Evolutionary conservation across 352 stramenopile species (phyloP).

Genomic region (Pythium biforme): DNA sequence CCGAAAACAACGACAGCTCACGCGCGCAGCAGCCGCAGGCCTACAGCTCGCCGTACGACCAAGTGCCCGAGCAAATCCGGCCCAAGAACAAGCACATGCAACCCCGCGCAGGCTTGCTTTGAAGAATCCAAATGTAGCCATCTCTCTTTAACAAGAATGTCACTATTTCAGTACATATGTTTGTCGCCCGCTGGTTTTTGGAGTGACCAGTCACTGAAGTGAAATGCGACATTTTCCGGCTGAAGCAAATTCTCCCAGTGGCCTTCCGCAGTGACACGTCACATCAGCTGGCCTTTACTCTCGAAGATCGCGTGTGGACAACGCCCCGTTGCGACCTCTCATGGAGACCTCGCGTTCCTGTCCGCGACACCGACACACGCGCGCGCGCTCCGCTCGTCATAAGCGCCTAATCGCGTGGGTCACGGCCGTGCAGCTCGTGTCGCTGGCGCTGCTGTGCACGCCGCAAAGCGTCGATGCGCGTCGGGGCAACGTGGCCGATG

Average conservation of each 20-base stretch:
- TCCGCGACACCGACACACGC: not conserved
- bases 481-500: not conserved
- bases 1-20: slow-evolving; percentile 18
- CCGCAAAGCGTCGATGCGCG: not conserved
- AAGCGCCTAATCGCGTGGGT: not conserved
- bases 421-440: slow-evolving; percentile 7
- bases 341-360: not conserved
- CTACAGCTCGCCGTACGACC: slow-evolving; percentile 75
- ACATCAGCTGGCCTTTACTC: too few species aligned
- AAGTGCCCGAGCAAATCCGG: slow-evolving; percentile 42
- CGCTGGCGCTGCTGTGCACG: slow-evolving; percentile 18
- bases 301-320: not conserved
- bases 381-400: too few species aligned
- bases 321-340: too few species aligned
- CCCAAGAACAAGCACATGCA: slow-evolving; percentile 40
- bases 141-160: not conserved
- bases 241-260: not conserved
- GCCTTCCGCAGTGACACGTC: slow-evolving; percentile 8
- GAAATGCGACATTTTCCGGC: not conserved
- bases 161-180: not conserved
- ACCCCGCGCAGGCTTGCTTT: slow-evolving; percentile 17
- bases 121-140: not conserved
- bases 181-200: not conserved
- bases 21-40: slow-evolving; percentile 32
- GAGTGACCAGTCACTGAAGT: slow-evolving; percentile 19